Conservation (phyloP, 2,329 filamentous ascomycete genomes). For the Ophiosphaerella korrae region DNA sequence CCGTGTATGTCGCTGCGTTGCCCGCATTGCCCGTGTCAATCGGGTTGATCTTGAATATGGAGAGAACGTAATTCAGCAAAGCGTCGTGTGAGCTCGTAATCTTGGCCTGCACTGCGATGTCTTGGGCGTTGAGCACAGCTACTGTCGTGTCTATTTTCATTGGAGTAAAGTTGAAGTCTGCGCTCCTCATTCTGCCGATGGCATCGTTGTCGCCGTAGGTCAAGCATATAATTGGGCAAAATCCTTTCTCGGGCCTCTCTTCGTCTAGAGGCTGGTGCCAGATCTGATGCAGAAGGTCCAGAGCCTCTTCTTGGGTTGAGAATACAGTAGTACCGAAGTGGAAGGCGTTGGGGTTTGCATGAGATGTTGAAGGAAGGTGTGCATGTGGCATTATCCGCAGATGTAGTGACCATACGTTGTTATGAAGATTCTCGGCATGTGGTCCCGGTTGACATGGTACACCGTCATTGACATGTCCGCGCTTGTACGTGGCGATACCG, state of each 20-base stretch:
- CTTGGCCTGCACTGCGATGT: constrained; percentile 13
- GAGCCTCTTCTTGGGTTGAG: constrained; percentile 7
- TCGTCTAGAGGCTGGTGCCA: constrained; percentile 20
- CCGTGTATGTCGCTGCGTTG: constrained; percentile 19
- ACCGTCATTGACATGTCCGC: not conserved
- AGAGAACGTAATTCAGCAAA: constrained; percentile 7
- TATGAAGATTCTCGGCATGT: constrained; percentile 19
- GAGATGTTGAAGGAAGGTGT: constrained; percentile 8
- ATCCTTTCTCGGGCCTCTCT: constrained; percentile 3
- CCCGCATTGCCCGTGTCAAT: constrained; percentile 9
- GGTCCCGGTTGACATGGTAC: constrained; percentile 7
- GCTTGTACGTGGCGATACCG: constrained; percentile 19
- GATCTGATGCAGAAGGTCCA: constrained; percentile 10
- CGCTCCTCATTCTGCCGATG: constrained; percentile 2
- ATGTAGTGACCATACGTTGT: constrained; percentile 19
- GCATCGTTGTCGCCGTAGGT: constrained; percentile 11
- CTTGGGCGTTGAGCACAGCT: constrained; percentile 19
- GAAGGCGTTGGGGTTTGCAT: constrained; percentile 9
- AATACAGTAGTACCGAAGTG: constrained; percentile 23
- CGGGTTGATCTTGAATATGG: constrained; percentile 5
- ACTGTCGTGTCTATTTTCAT: constrained; percentile 10
- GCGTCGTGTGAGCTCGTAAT: constrained; percentile 8
- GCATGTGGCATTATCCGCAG: constrained; percentile 12
- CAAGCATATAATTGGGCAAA: constrained; percentile 20
- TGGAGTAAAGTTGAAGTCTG: constrained; percentile 16